Evolutionary conservation across 345 rosid species (phyloP), one percentile per base, ranked within the genome.

Genomic region (Psidium guajava): DNA sequence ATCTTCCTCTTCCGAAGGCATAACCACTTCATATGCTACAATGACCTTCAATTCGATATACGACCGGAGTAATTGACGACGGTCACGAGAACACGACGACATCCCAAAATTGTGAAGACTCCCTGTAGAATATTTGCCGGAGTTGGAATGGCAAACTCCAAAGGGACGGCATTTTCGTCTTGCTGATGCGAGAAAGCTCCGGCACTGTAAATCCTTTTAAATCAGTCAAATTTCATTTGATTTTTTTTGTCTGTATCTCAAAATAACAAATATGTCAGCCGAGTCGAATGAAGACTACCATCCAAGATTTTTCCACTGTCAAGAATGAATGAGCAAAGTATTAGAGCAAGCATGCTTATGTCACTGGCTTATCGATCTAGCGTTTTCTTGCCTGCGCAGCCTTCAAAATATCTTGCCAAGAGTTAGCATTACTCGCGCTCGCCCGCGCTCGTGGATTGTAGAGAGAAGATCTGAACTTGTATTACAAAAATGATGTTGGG

Each of bases 11-110:
- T 84, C 90, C 3, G 90, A 42, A 84, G 80, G 87, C 64, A 61
- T 86, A 18, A 57, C 74, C 15, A 86, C 91, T 73, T 93, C 95
- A 44, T 21, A 84, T 87, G 95, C 92, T 54, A 86, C 95, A 54
- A 93, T 94, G 96, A 94, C 93, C 82, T 94, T 92, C 88, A 93
- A 77, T 69, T 92, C 96, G 4, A 94, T 94, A 64, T 87, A 87
- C 12, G 95, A 94, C 84, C 88, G 96, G 69, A 90, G 56, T 15
- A 24, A 82, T n/a, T 52, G 83, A 47, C 54, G 3, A 49, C 8
- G 36, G 56, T 55, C 83, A 47, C 54, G 36, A 6, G 54, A 28
- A 16, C 12, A 81, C 27, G 21, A 13, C 6, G 8, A 36, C 7
- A 18, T 69, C 80, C 80, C 0, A 6, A 36, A 36, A 18, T 69